Evolutionary conservation across 805 yeast species (phyloP).

Genomic region (Candida sakaeoensis): DNA sequence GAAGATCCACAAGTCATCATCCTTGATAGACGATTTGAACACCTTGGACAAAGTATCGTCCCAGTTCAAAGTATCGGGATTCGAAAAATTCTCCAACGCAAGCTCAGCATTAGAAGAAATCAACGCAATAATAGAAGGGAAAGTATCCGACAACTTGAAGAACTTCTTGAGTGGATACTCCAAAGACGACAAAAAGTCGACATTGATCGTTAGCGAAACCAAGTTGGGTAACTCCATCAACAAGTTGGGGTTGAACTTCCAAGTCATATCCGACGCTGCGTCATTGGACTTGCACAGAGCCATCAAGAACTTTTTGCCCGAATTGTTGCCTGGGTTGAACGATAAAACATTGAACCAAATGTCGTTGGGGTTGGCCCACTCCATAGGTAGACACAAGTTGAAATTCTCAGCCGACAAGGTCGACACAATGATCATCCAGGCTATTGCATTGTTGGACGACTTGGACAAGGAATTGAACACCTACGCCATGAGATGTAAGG

Average conservation of each 20-base stretch:
- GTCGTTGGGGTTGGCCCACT: conserved; percentile 98
- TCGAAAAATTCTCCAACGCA: conserved; percentile 91
- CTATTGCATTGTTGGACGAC: conserved; percentile 94
- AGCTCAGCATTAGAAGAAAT: conserved; percentile 96
- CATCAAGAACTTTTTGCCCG: conserved; percentile 90
- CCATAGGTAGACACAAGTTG: conserved; percentile 96
- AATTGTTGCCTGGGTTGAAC: conserved; percentile 86
- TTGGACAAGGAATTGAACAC: conserved; percentile 97
- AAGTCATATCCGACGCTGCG: conserved; percentile 91
- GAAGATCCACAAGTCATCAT: conserved; percentile 84
- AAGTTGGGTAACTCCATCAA: conserved; percentile 95
- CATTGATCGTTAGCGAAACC: conserved; percentile 89
- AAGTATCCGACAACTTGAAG: conserved; percentile 81
- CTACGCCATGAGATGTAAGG: conserved; percentile 98
- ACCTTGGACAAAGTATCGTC: conserved; percentile 80
- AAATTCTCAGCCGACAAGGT: conserved; percentile 98
- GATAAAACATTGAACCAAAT: conserved; percentile 83
- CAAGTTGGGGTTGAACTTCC: conserved; percentile 83
- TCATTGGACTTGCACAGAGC: conserved; percentile 94
- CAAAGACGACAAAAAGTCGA: conserved; percentile 77
- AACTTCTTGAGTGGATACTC: conserved; percentile 63
- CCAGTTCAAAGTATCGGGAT: conserved; percentile 91
- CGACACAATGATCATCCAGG: conserved; percentile 98
- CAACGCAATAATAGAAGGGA: conserved; percentile 87
- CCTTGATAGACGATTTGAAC: conserved; percentile 72